These are phyloP conservation scores for Actinomortierella wolfii DNA, from an alignment of 371 early-diverging fungal genomes.

Conservation along the genomic window DNA sequence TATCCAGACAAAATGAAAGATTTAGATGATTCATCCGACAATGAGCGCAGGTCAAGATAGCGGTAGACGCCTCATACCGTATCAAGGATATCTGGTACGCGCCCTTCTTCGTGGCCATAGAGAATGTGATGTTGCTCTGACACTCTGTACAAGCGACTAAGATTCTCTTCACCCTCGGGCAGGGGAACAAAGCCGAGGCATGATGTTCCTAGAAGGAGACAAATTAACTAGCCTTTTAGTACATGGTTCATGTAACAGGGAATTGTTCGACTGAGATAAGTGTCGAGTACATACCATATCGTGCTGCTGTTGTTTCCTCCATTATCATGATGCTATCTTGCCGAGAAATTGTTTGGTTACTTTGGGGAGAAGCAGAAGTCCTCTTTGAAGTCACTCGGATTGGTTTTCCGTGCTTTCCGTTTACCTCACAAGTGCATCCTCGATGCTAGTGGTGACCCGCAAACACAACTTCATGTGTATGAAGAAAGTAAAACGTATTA, in stretches of 20 bases:
- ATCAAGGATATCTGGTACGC: no score
- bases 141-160: constrained; percentile 13
- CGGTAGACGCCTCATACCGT: no score
- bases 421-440: constrained; percentile 41
- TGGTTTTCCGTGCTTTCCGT: no score
- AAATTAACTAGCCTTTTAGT: no score
- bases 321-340: constrained; percentile 33
- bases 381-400: not conserved
- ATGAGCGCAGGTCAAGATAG: no score
- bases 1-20: no score
- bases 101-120: no score
- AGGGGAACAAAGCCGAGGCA: constrained; percentile 31
- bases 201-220: no score
- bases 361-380: no score
- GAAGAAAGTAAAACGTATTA: not conserved
- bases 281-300: constrained; percentile 19
- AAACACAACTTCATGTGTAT: constrained; percentile 15
- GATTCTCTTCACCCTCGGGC: constrained; percentile 31
- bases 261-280: not conserved
- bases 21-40: no score
- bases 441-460: constrained; percentile 11
- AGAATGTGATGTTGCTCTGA: no score
- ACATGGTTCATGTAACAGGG: not conserved
- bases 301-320: constrained; percentile 37
- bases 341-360: not conserved